These are phyloP conservation scores for Penicilliopsis zonata DNA, from an alignment of 495 filamentous ascomycete species.

Conservation along the genomic window DNA sequence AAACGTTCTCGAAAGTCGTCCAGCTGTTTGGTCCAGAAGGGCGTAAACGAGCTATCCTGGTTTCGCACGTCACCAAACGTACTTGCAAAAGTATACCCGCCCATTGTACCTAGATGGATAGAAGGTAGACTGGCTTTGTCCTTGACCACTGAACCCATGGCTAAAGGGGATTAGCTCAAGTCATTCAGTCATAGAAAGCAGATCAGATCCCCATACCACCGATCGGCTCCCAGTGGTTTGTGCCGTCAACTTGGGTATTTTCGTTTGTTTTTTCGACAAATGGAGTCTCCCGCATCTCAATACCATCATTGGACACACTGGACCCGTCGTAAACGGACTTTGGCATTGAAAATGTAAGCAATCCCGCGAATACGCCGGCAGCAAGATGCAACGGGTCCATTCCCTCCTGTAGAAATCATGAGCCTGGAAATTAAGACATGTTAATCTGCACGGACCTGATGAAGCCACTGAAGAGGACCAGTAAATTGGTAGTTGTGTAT, in stretches of 20 bases:
- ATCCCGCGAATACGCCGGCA: slow-evolving; percentile 11
- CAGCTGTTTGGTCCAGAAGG: slow-evolving; percentile 21
- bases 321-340: slow-evolving; percentile 7
- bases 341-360: slow-evolving; percentile 14
- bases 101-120: slow-evolving; percentile 20
- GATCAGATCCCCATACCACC: slow-evolving; percentile 11
- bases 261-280: slow-evolving; percentile 6
- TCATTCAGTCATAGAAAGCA: not conserved
- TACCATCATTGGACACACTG: not conserved
- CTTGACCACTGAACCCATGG: slow-evolving; percentile 12
- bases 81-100: slow-evolving; percentile 10
- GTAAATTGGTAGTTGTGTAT: slow-evolving; percentile 10
- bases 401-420: slow-evolving; percentile 8
- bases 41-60: not conserved
- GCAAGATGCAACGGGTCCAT: slow-evolving; percentile 9
- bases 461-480: slow-evolving; percentile 25
- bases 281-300: slow-evolving; percentile 9
- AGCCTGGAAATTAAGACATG: not conserved
- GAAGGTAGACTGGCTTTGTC: slow-evolving; percentile 5
- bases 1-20: slow-evolving; percentile 26
- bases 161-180: slow-evolving; percentile 13
- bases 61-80: slow-evolving; percentile 4
- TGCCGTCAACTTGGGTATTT: slow-evolving; percentile 2
- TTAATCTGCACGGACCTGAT: slow-evolving; percentile 14
- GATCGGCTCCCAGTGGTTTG: slow-evolving; percentile 18